Evolutionary conservation across 306 rosid genomes (phyloP).

Genomic region (Spatholobus suberectus): DNA sequence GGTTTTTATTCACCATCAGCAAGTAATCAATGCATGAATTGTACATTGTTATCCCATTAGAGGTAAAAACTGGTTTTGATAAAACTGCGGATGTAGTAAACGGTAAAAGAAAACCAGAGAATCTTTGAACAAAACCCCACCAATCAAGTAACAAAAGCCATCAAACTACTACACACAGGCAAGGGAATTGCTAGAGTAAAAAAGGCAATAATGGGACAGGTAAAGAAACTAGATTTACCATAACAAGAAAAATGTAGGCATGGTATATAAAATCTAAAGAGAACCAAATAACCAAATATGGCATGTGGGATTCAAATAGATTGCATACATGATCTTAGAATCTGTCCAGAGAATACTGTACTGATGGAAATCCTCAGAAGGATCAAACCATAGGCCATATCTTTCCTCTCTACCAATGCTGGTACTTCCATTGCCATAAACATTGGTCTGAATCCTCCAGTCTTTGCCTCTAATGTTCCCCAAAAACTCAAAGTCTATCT

Average conservation of each 20-base stretch:
- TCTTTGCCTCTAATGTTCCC: constrained; percentile 95
- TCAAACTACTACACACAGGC: constrained; percentile 29
- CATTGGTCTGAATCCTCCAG: constrained; percentile 96
- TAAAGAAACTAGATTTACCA: not conserved
- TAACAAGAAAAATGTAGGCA: constrained; percentile 29
- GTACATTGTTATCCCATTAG: constrained; percentile 32
- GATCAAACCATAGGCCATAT: constrained; percentile 92
- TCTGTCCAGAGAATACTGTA: constrained; percentile 91
- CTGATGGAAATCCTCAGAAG: constrained; percentile 84
- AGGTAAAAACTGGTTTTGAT: constrained; percentile 52
- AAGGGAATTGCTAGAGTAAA: constrained; percentile 18
- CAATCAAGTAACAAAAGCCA: constrained; percentile 29
- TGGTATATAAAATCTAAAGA: not conserved
- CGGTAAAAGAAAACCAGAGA: constrained; percentile 41
- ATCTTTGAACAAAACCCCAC: constrained; percentile 34
- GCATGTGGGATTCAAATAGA: constrained; percentile 23
- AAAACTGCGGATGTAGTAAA: constrained; percentile 51
- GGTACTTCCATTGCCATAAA: constrained; percentile 98
- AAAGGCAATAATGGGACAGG: constrained; percentile 2
- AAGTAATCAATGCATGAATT: constrained; percentile 29
- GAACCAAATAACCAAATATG: constrained; percentile 44
- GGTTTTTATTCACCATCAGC: constrained; percentile 35
- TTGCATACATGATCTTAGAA: constrained; percentile 75
- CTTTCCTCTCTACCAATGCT: constrained; percentile 90
- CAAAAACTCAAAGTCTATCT: constrained; percentile 94